A percentile compares a stretch with the other conserved stretches of the same genome.
These are phyloP conservation scores for Yamadazyma sp. DNA, from an alignment of 1,139 yeast species.

Conservation along the genomic window DNA sequence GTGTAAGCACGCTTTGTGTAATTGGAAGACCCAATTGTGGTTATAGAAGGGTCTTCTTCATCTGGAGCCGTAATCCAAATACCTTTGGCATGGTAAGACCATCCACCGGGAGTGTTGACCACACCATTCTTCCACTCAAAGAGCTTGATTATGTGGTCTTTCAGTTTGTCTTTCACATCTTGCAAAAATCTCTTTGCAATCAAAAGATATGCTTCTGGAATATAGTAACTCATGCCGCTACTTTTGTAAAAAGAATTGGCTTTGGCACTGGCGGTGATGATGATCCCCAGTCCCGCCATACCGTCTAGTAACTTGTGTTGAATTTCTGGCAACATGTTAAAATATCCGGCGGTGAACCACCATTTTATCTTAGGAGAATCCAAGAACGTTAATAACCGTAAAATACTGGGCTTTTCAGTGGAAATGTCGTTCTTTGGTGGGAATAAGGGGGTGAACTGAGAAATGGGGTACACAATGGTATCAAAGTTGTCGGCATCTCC, in stretches of 20 bases:
- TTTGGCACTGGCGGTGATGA: conserved; percentile 87
- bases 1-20: conserved; percentile 89
- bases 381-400: conserved; percentile 59
- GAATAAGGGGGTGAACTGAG: conserved; percentile 85
- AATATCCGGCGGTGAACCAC: conserved; percentile 96
- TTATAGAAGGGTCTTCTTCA: conserved; percentile 61
- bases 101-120: conserved; percentile 79
- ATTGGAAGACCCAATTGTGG: conserved; percentile 90
- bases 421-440: conserved; percentile 56
- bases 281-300: conserved; percentile 56
- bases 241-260: conserved; percentile 94
- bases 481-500: conserved; percentile 35
- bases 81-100: conserved; percentile 99
- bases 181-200: conserved; percentile 70
- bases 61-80: conserved; percentile 75
- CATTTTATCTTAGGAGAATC: conserved; percentile 61
- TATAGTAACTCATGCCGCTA: conserved; percentile 73
- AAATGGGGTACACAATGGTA: conserved; percentile 87
- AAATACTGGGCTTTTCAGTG: conserved; percentile 75
- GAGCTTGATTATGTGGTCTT: conserved; percentile 50
- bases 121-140: conserved; percentile 87
- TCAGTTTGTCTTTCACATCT: conserved; percentile 47
- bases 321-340: conserved; percentile 82
- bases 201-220: conserved; percentile 86
- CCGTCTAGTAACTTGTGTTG: conserved; percentile 60